Base-by-base conservation (phyloP, 1,139 yeast species). In the Geotrichum restrictum region DNA sequence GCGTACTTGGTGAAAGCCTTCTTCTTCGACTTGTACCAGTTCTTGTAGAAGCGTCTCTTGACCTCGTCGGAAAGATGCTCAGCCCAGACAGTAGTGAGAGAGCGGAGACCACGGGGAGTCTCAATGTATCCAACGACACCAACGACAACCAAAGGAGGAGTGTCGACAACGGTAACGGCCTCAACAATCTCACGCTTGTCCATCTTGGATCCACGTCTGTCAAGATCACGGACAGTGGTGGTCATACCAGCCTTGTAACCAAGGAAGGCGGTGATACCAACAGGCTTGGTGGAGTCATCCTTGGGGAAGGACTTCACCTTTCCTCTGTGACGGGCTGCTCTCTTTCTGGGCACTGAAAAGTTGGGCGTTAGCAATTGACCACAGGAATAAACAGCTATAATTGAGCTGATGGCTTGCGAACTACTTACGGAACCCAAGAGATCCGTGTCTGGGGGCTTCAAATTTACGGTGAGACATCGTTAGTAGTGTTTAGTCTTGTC, bases 391-490 rank as follows among this genome's bases (percentile, higher is more conserved):
- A 7, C 5, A 24, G 29, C 29, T 5, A 8, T 24, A 24, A 24
- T 24, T 24, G 29, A 24, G 18, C 37, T 2, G n/a, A 34, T 2
- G n/a, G 18, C 10, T 10, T 5, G 37, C 18, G 18, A n/a, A 34
- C 18, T 34, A 34, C 37, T 34, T 34, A 34, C 37, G 68, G 96
- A 89, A 93, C 74, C 98, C 98, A 77, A 93, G 82, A 77, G 96
- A 93, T 79, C 98, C 98, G 89, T 93, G 98, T 83, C 98, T 89
- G 82, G 98, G 98, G 70, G 94, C 96, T 88, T 93, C 98, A 94
- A 75, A 93, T 84, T 93, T 93, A 86, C 98, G 88, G 91, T 93
- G 98, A 77, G 98, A 93, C 98, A 93, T 93, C 50, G 53, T 46
- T 46, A 16, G 34, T 16, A 34, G 32, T n/a, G 24, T 19, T 40